Percentiles rank a stretch among this genome's conserved stretches.
phyloP scores from a whole-genome alignment of 768 basidiomycete species.

The Tulasnella sp. region DNA sequence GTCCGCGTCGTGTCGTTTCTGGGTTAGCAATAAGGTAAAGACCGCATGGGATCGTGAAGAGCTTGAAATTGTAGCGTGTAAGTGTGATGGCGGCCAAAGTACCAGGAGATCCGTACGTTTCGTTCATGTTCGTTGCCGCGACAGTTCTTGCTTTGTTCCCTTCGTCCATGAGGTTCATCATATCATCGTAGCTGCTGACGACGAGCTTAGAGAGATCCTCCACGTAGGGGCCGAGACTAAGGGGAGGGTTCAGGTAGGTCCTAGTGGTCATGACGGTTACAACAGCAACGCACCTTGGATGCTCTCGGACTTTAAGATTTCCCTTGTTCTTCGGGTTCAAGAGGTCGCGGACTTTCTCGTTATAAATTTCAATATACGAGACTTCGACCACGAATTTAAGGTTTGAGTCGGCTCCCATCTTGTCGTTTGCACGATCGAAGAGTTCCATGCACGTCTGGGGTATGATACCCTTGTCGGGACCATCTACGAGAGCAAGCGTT shows the following conservation, averaged over 20 bases:
- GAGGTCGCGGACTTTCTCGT: conserved; percentile 95
- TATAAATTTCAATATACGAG: conserved; percentile 98
- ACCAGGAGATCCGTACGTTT: conserved; percentile 52
- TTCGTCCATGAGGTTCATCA: conserved; percentile 99
- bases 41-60: conserved; percentile 97
- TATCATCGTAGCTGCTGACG: conserved; percentile 84
- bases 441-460: conserved; percentile 90
- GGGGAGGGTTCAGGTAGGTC: background rate
- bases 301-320: conserved; percentile 93
- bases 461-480: conserved; percentile 93
- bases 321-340: conserved; percentile 96
- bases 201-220: conserved; percentile 92
- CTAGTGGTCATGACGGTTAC: background rate
- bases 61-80: conserved; percentile 28
- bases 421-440: conserved; percentile 67
- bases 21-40: conserved; percentile 88
- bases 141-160: conserved; percentile 98
- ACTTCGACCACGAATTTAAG: conserved; percentile 87
- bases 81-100: background rate
- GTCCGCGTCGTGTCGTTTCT: conserved; percentile 73
- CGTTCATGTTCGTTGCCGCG: conserved; percentile 99
- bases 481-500: conserved; percentile 44
- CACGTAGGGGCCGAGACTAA: conserved; percentile 81
- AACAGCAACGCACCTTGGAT: conserved; percentile 47
- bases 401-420: conserved; percentile 51